Evolutionary conservation across 176 grass and related monocot genomes (phyloP).

Genomic region (Melocanna baccifera): DNA sequence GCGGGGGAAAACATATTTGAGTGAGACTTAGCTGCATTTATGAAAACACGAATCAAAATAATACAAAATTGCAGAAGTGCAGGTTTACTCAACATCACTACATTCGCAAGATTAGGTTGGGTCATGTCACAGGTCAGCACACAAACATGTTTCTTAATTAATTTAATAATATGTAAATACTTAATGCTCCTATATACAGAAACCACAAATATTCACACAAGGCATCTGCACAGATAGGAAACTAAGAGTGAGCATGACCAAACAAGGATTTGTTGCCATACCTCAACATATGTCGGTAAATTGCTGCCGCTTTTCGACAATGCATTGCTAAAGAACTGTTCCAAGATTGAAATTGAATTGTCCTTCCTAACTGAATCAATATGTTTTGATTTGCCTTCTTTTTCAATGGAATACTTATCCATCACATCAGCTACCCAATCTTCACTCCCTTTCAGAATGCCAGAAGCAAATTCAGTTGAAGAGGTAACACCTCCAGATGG

Average conservation of each 20-base stretch:
- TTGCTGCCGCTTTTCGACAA: conserved; percentile 50
- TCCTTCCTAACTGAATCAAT: conserved; percentile 44
- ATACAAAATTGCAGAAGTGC: neutral
- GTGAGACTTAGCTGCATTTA: neutral
- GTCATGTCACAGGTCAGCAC: neutral
- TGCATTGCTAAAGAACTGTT: conserved; percentile 76
- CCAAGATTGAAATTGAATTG: conserved; percentile 68
- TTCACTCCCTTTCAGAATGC: conserved; percentile 43
- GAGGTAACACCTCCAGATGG: conserved; percentile 22
- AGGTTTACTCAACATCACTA: neutral
- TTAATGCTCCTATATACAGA: neutral
- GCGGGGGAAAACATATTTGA: neutral
- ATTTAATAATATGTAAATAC: conserved; percentile 9
- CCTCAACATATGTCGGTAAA: conserved; percentile 50
- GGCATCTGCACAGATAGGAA: conserved; percentile 3
- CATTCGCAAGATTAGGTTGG: conserved; percentile 7
- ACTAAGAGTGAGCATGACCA: conserved; percentile 9
- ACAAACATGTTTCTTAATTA: neutral
- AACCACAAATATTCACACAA: neutral
- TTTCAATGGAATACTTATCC: conserved; percentile 58
- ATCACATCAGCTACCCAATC: conserved; percentile 50
- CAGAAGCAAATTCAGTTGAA: conserved; percentile 37
- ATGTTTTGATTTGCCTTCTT: conserved; percentile 37
- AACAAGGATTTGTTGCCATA: conserved; percentile 11
- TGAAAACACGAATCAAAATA: conserved; percentile 5